phyloP scores from a whole-genome alignment of 2,329 filamentous ascomycete genomes.

The Cryoendolithus antarcticus region DNA sequence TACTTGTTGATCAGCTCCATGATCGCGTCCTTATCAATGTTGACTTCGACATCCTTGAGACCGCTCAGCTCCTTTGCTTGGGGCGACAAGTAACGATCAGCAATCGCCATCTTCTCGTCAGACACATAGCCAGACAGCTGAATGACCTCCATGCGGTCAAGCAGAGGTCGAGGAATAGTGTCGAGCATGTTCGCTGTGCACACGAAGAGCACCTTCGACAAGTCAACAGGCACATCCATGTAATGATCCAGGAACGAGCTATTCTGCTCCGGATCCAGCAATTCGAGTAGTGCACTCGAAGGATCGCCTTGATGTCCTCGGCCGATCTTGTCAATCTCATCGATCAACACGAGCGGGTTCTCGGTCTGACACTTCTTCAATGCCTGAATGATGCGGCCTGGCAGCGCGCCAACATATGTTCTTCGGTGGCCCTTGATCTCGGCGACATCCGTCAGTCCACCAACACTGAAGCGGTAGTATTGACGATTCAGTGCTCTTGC shows the following conservation, averaged over 20 bases:
- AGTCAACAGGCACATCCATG: slow-evolving; percentile 92
- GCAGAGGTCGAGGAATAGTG: slow-evolving; percentile 82
- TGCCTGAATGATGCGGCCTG: slow-evolving; percentile 93
- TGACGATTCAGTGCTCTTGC: slow-evolving; percentile 86
- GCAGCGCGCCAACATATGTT: slow-evolving; percentile 91
- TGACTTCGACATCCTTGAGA: slow-evolving; percentile 76
- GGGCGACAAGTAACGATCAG: slow-evolving; percentile 81
- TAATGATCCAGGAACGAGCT: slow-evolving; percentile 96
- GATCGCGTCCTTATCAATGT: slow-evolving; percentile 74
- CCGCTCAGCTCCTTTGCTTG: slow-evolving; percentile 91
- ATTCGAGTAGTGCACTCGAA: slow-evolving; percentile 80
- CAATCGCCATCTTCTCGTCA: slow-evolving; percentile 98
- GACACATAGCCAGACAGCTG: slow-evolving; percentile 91
- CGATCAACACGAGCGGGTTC: slow-evolving; percentile 90
- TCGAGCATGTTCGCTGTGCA: slow-evolving; percentile 99
- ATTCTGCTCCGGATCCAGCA: slow-evolving; percentile 95
- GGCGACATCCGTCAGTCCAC: slow-evolving; percentile 90
- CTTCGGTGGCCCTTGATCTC: slow-evolving; percentile 97
- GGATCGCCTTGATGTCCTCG: slow-evolving; percentile 94
- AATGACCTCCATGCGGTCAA: slow-evolving; percentile 97
- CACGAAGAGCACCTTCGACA: slow-evolving; percentile 95
- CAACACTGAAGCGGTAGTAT: slow-evolving; percentile 97
- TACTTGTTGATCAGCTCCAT: slow-evolving; percentile 98
- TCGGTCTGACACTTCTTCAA: slow-evolving; percentile 98
- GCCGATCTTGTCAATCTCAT: slow-evolving; percentile 97